phyloP scores from a whole-genome alignment of 345 rosid genomes.

The Combretum micranthum region DNA sequence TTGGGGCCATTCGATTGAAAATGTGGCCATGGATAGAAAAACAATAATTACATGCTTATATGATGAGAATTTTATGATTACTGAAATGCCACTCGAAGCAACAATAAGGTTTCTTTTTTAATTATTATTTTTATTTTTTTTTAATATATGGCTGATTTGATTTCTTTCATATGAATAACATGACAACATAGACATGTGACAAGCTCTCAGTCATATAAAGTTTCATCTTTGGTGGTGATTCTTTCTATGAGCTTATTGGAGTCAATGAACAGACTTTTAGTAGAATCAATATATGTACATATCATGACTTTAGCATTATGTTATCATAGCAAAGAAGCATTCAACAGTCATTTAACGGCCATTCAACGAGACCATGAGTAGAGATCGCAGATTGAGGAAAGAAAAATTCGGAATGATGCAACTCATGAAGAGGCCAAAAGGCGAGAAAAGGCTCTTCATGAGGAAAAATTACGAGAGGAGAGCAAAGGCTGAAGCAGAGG shows the following conservation, averaged over 20 bases:
- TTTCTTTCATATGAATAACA: no score
- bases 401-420: constrained; percentile 75
- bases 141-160: no score
- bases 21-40: no score
- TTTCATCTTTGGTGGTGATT: no score
- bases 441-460: constrained; percentile 69
- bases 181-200: no score
- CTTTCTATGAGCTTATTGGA: no score
- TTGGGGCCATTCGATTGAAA: not conserved
- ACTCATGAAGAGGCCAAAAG: constrained; percentile 84
- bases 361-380: constrained; percentile 75
- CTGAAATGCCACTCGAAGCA: no score
- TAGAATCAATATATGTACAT: constrained; percentile 6
- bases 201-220: no score
- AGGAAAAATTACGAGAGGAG: constrained; percentile 78
- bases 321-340: constrained; percentile 76
- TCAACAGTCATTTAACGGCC: constrained; percentile 79
- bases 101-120: no score
- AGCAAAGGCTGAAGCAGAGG: constrained; percentile 87
- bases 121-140: no score
- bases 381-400: constrained; percentile 87
- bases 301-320: constrained; percentile 13
- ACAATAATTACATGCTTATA: no score
- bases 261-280: not conserved
- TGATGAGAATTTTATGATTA: no score